phyloP scores from a whole-genome alignment of 257 asterid genomes.

The Solanum habrochaites region DNA sequence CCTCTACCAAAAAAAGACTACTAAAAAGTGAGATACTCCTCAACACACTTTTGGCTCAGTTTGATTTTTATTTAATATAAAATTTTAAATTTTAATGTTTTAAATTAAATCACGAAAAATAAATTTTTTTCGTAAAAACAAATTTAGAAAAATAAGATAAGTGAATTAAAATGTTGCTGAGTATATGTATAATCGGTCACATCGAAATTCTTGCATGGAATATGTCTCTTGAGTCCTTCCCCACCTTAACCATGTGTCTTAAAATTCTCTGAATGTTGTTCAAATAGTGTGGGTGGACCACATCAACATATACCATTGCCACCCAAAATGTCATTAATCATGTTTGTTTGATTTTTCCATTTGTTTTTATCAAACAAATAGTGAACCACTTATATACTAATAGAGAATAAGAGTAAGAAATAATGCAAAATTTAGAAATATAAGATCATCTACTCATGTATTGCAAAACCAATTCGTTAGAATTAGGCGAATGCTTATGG shows the following conservation, averaged over 20 bases:
- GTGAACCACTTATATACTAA: neutral
- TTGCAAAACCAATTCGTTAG: neutral
- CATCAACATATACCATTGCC: conserved; percentile 9
- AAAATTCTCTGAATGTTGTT: conserved; percentile 24
- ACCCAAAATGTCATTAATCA: neutral
- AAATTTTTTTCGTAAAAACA: too few relatives aligned
- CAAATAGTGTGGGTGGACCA: conserved; percentile 34
- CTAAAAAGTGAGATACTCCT: neutral
- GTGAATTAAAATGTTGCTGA: neutral
- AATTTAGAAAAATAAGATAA: too few relatives aligned
- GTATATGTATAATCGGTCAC: neutral
- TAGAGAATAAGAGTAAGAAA: neutral
- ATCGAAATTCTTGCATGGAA: conserved; percentile 21
- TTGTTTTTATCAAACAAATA: neutral
- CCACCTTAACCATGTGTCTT: neutral
- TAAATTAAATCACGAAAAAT: too few relatives aligned
- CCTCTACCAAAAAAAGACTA: neutral
- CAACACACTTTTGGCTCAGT: neutral
- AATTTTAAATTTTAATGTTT: too few relatives aligned
- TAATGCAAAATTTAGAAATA: neutral
- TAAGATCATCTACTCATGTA: neutral
- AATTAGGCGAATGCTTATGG: conserved; percentile 15
- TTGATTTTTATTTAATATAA: neutral
- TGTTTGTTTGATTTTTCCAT: neutral
- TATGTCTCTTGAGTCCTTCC: neutral